A percentile compares a stretch with the other conserved stretches of the same genome.
Evolutionary conservation across 2,329 filamentous ascomycete genomes (phyloP).

Genomic region (Fusarium guadeloupense): DNA sequence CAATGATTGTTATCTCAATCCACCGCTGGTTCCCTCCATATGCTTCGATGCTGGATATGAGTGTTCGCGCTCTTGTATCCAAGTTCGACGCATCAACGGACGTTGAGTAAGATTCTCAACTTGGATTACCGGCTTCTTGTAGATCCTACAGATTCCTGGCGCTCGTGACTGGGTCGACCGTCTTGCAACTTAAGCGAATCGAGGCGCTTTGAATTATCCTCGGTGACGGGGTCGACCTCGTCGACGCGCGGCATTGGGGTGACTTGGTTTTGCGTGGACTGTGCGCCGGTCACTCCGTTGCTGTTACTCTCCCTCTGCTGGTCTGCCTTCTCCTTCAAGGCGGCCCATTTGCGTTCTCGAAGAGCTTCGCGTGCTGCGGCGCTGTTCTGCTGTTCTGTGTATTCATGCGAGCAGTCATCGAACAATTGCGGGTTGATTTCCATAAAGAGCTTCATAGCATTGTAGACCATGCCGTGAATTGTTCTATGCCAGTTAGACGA

Average conservation of each 20-base stretch:
- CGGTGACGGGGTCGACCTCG: constrained; percentile 80
- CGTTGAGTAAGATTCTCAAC: constrained; percentile 10
- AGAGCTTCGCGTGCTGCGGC: constrained; percentile 84
- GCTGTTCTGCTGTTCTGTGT: constrained; percentile 94
- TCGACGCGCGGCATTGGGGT: constrained; percentile 65
- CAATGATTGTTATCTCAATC: constrained; percentile 20
- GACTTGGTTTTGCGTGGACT: constrained; percentile 49
- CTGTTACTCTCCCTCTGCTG: constrained; percentile 63
- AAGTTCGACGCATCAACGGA: constrained; percentile 12
- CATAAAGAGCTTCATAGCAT: constrained; percentile 99
- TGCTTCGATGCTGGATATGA: constrained; percentile 13
- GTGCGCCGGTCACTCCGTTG: constrained; percentile 41
- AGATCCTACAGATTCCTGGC: constrained; percentile 68
- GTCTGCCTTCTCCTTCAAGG: constrained; percentile 81
- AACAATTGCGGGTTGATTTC: constrained; percentile 99
- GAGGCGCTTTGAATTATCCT: constrained; percentile 86
- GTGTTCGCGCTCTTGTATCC: constrained; percentile 17
- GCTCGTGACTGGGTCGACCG: constrained; percentile 68
- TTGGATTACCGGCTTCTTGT: constrained; percentile 59
- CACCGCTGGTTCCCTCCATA: constrained; percentile 6
- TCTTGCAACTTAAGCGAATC: constrained; percentile 93
- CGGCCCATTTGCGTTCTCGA: constrained; percentile 89
- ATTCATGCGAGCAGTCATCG: constrained; percentile 97
- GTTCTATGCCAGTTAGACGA: constrained; percentile 67
- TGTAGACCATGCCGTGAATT: constrained; percentile 99